Evolutionary conservation across 805 yeast genomes (phyloP), one percentile per base, ranked within the genome.

Genomic region (Priceomyces castillae): DNA sequence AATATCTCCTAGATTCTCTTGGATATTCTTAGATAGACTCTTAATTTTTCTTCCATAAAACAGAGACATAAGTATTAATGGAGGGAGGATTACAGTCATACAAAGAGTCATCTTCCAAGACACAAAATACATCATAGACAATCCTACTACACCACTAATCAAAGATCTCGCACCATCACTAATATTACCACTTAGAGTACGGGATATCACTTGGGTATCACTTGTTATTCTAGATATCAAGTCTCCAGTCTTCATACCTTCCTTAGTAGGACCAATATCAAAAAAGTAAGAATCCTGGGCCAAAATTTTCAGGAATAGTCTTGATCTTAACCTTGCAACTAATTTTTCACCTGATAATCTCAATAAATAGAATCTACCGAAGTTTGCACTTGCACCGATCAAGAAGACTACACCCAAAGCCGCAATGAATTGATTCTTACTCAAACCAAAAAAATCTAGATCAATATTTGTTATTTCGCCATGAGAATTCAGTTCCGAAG

Each of bases 101-200:
- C 86, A 82, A 6, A 84, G 80, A 0, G 97, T 88, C 46, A 92
- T 71, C 56, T 90, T 82, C 71, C 87, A 77, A 30, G 94, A 84
- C 7, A 90, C 94, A 52, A 80, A 80, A 49, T 87, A 71, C 98
- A 92, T 92, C 96, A 90, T 89, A 2, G 87, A 78, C 37, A 90
- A 68, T 5, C 97, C 98, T 33, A 88, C 95, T 37, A 78, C 71
- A 1, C 96, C 96, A 54, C 89, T 81, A 16, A 92, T 80, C 1
- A 82, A 61, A 0, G 97, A 82, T 45, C 97, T 71, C 30, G 90
- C 74, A n/a, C 98, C 98, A 60, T 92, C 97, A 44, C 94, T 84
- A 18, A 92, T 75, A 60, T 92, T 90, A 52, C 86, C 92, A 26
- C 97, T 88, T 15, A 92, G 79, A 0, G 96, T 81, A 55, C 84